Conservation (phyloP, 106 monocot genomes). For the Hemerocallis citrina region DNA sequence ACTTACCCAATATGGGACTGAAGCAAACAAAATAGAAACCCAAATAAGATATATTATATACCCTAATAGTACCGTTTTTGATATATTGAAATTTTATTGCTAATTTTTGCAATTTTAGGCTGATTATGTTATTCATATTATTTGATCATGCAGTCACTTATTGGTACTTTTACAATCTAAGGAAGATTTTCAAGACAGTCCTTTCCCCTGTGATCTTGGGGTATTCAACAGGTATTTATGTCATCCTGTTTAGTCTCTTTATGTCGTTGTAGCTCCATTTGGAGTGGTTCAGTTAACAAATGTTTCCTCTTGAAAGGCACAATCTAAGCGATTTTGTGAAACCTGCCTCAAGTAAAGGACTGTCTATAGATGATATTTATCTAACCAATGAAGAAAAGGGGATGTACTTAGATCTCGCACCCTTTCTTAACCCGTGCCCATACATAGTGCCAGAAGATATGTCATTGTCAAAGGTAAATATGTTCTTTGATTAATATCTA, state of each 20-base stretch:
- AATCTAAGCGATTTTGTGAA: constrained; percentile 58
- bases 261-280: background rate
- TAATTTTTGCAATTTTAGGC: background rate
- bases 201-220: constrained; percentile 74
- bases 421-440: constrained; percentile 93
- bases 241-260: background rate
- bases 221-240: constrained; percentile 63
- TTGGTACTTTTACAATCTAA: constrained; percentile 90
- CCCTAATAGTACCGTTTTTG: too few relatives aligned
- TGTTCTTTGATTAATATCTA: background rate
- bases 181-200: constrained; percentile 80
- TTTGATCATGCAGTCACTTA: constrained; percentile 54
- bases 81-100: background rate
- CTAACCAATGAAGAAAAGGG: constrained; percentile 63
- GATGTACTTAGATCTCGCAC: constrained; percentile 93
- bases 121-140: background rate
- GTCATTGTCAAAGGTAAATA: constrained; percentile 87
- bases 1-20: too few relatives aligned
- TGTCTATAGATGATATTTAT: constrained; percentile 71
- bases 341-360: constrained; percentile 66
- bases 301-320: constrained; percentile 32
- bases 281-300: background rate
- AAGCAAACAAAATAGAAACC: too few relatives aligned
- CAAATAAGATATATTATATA: too few relatives aligned
- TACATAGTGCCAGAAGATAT: constrained; percentile 97